These are phyloP conservation scores for Spathaspora sp. DNA, from an alignment of 805 yeast genomes.

Conservation along the genomic window DNA sequence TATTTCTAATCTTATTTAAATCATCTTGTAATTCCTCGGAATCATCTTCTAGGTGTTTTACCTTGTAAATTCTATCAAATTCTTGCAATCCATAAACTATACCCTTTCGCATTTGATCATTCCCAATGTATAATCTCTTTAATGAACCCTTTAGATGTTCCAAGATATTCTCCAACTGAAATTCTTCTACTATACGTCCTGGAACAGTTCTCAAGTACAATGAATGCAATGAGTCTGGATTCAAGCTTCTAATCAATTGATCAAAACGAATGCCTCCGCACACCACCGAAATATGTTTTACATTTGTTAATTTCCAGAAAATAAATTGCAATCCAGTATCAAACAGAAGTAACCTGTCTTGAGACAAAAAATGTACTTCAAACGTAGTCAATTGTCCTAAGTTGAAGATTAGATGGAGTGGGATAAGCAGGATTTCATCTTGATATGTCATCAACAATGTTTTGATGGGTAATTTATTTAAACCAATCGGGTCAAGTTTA, in stretches of 20 bases:
- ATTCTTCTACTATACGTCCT: too few relatives aligned
- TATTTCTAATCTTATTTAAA: background rate
- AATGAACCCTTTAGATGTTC: too few relatives aligned
- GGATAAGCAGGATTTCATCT: background rate
- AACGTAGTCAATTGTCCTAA: background rate
- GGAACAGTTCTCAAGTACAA: background rate
- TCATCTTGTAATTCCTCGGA: background rate
- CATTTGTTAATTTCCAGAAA: background rate
- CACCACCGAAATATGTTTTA: background rate
- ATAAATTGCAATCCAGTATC: background rate
- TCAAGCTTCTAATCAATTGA: background rate
- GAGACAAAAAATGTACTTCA: background rate
- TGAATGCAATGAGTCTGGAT: background rate
- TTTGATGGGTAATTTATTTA: background rate
- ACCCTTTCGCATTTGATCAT: too few relatives aligned
- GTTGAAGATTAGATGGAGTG: background rate
- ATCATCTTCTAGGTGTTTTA: too few relatives aligned
- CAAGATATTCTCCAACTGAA: too few relatives aligned
- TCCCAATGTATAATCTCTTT: too few relatives aligned
- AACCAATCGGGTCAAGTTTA: background rate
- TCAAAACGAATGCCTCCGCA: background rate
- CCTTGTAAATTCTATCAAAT: background rate
- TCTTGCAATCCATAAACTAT: background rate
- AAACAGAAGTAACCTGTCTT: background rate
- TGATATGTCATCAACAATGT: background rate